Evolutionary conservation across 768 basidiomycete genomes (phyloP).

Genomic region (Aureoboletus auriporus): DNA sequence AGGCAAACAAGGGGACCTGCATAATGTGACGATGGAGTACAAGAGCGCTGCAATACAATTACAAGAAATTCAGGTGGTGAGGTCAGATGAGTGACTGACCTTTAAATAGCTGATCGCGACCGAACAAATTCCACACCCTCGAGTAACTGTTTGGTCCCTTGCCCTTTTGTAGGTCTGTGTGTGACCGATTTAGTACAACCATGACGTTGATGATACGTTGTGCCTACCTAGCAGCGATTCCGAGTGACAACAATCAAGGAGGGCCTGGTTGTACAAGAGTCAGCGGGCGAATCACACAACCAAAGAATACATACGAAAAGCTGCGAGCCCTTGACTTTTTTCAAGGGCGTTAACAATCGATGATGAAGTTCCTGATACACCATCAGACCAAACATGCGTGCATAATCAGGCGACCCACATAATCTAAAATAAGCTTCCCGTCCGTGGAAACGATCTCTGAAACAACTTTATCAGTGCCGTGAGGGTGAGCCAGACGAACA

Average conservation of each 20-base stretch:
- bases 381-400: background rate
- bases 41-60: too few species aligned
- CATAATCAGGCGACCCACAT: conserved; percentile 7
- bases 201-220: background rate
- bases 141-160: background rate
- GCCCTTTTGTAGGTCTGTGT: conserved; percentile 6
- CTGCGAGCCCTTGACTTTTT: conserved; percentile 14
- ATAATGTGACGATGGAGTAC: too few species aligned
- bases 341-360: conserved; percentile 16
- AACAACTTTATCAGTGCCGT: background rate
- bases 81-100: background rate
- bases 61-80: too few species aligned
- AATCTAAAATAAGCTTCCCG: conserved; percentile 15
- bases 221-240: conserved; percentile 21
- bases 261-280: too few species aligned
- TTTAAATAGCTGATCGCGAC: background rate
- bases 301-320: conserved; percentile 24
- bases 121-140: background rate
- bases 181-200: background rate
- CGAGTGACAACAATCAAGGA: conserved; percentile 25
- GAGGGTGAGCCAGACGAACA: background rate
- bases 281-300: too few species aligned
- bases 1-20: too few species aligned
- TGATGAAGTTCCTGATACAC: conserved; percentile 17
- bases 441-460: conserved; percentile 19